phyloP scores from a whole-genome alignment of 2,329 filamentous ascomycete genomes.

The Sporothrix globosa region DNA sequence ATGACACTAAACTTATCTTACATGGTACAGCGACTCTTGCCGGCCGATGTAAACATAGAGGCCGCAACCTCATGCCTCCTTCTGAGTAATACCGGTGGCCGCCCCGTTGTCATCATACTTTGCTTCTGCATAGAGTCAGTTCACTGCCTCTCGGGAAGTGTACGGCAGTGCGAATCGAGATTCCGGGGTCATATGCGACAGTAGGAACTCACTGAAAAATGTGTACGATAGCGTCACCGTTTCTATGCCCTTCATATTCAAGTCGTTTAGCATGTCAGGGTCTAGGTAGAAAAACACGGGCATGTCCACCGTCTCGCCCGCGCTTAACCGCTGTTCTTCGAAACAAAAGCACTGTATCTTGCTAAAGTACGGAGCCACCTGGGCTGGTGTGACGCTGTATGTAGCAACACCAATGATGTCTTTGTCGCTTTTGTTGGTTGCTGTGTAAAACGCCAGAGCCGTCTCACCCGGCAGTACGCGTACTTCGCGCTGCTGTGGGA shows the following conservation, averaged over 20 bases:
- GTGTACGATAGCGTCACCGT: slow-evolving; percentile 96
- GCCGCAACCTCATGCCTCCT: not conserved
- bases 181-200: not conserved
- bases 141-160: not conserved
- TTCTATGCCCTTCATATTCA: slow-evolving; percentile 91
- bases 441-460: slow-evolving; percentile 94
- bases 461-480: slow-evolving; percentile 94
- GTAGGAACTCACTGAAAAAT: slow-evolving; percentile 82
- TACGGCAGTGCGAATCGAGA: not conserved
- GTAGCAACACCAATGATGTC: slow-evolving; percentile 99
- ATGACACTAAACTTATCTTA: not conserved
- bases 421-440: slow-evolving; percentile 83
- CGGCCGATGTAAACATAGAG: not conserved
- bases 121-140: slow-evolving; percentile 60
- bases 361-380: slow-evolving; percentile 96
- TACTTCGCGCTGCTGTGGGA: slow-evolving; percentile 94
- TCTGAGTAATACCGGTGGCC: slow-evolving; percentile 49
- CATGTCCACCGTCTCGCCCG: slow-evolving; percentile 98
- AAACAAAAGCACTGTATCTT: slow-evolving; percentile 99
- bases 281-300: slow-evolving; percentile 99
- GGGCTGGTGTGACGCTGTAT: slow-evolving; percentile 93
- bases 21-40: not conserved
- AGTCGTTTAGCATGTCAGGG: slow-evolving; percentile 87
- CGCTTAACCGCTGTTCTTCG: slow-evolving; percentile 91
- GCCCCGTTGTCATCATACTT: slow-evolving; percentile 82